phyloP scores from a whole-genome alignment of 331 rosid species.

The Saraca asoca region DNA sequence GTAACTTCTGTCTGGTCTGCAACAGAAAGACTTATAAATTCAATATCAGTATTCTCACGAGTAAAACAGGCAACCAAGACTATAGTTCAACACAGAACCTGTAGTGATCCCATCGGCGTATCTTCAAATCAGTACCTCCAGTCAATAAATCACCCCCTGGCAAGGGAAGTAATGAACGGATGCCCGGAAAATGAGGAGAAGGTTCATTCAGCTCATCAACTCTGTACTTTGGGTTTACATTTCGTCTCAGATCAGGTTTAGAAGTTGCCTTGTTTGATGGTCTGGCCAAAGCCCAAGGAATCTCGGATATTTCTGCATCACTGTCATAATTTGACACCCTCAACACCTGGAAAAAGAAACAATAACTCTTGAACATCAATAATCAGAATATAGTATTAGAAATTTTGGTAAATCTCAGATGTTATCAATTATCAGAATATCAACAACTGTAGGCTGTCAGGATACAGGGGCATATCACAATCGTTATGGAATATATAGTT shows the following conservation, averaged over 20 bases:
- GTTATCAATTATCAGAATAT: neutral
- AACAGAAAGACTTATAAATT: conserved; percentile 27
- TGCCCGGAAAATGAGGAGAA: conserved; percentile 81
- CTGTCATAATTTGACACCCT: conserved; percentile 70
- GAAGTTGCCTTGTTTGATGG: conserved; percentile 62
- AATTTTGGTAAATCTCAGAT: conserved; percentile 16
- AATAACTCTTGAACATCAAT: conserved; percentile 20
- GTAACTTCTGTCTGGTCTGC: conserved; percentile 92
- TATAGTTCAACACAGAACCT: conserved; percentile 54
- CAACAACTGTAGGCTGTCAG: conserved; percentile 6
- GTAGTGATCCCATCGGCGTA: conserved; percentile 94
- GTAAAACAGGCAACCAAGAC: conserved; percentile 29
- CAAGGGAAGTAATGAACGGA: conserved; percentile 88
- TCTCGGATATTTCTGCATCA: conserved; percentile 76
- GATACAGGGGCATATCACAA: conserved; percentile 13
- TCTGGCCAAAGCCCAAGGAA: conserved; percentile 91
- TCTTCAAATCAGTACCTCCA: conserved; percentile 94
- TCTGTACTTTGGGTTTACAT: conserved; percentile 77
- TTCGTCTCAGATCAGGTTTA: conserved; percentile 68
- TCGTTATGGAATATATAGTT: conserved; percentile 22
- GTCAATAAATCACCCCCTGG: conserved; percentile 96
- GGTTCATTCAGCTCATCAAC: conserved; percentile 90
- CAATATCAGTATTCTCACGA: conserved; percentile 19
- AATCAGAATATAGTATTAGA: conserved; percentile 4
- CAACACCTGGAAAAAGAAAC: conserved; percentile 57